Base-by-base conservation (phyloP, 2,329 filamentous ascomycete species). In the Fusarium neocosmosporiellum region DNA sequence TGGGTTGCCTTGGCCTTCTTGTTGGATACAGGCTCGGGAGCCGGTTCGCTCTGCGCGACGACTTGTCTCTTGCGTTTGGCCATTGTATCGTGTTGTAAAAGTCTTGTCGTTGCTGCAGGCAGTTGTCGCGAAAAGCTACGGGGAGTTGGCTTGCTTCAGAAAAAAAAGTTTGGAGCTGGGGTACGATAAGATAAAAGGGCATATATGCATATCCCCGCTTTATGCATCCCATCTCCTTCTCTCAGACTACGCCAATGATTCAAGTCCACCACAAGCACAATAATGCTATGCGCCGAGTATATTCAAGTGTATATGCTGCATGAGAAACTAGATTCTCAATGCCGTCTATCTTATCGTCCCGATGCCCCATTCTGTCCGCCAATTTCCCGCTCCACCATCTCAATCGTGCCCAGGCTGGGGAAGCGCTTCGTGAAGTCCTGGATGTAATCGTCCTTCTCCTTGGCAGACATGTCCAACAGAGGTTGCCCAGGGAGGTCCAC, bases 321-420 rank as follows among this genome's bases (percentile, higher is more conserved):
- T 61, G 63, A 39, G 36, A 65, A 55, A 48, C 65, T 72, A 72
- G 33, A 70, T 67, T 65, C 58, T 54, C 29, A 48, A 58, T 55
- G 57, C 20, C 33, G 43, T 63, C 48, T 55, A 53, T 63, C 60
- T 75, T 65, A 78, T 69, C 74, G 75, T 69, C 69, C 67, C 24
- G 72, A 64, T 37, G 69, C 70, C 82, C 77, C 87, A 24, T 69
- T 65, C 14, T 73, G 77, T n/a, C 73, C 72, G 37, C 69, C 72
- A 50, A 83, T 79, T 61, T 89, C 92, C 68, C 91, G 89, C 83
- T 96, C 93, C n/a, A 94, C 92, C 91, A 96, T 93, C 84, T 98
- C 95, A 75, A 98, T 89, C 11, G 94, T 89, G 64, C 91, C 92
- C 66, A 98, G 84, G 79, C 93, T 97, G 1, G 96, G 96, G 82